Conservation (phyloP, 2,329 filamentous ascomycete species). For the Fusarium siculi region DNA sequence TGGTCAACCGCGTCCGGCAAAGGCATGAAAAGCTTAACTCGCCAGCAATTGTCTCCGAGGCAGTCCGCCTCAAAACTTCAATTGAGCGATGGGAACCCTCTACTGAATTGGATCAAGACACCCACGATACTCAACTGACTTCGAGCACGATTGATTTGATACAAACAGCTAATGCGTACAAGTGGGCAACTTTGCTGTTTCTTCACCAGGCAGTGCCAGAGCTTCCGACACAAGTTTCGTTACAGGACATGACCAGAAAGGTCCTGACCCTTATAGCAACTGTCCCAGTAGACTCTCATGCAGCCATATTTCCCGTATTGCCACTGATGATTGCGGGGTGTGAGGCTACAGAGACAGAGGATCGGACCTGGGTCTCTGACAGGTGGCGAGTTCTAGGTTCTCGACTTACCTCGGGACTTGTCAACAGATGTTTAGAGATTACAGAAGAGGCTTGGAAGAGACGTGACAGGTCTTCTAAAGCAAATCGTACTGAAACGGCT, state of each 20-base stretch:
- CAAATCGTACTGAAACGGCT: not conserved
- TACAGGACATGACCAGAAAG: not conserved
- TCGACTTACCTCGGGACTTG: not conserved
- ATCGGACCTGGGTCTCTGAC: not conserved
- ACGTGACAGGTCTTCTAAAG: accelerated
- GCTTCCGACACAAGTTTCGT: not conserved
- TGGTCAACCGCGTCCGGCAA: not conserved
- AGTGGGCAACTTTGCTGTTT: not conserved
- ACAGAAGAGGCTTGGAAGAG: not conserved
- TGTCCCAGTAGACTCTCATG: not conserved
- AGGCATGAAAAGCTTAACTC: not conserved
- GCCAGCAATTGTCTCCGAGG: not conserved
- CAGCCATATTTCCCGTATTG: not conserved
- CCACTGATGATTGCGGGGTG: not conserved
- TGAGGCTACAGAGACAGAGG: not conserved
- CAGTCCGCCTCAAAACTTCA: not conserved
- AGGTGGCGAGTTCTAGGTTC: not conserved
- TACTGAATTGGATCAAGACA: not conserved
- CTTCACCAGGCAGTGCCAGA: not conserved
- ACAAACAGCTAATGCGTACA: not conserved
- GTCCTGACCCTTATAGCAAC: not conserved
- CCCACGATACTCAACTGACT: not conserved
- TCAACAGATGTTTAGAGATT: not conserved
- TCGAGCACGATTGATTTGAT: not conserved
- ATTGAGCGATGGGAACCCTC: not conserved